Conservation (phyloP, 2,329 filamentous ascomycete species). For the Akanthomyces dipterigenus region DNA sequence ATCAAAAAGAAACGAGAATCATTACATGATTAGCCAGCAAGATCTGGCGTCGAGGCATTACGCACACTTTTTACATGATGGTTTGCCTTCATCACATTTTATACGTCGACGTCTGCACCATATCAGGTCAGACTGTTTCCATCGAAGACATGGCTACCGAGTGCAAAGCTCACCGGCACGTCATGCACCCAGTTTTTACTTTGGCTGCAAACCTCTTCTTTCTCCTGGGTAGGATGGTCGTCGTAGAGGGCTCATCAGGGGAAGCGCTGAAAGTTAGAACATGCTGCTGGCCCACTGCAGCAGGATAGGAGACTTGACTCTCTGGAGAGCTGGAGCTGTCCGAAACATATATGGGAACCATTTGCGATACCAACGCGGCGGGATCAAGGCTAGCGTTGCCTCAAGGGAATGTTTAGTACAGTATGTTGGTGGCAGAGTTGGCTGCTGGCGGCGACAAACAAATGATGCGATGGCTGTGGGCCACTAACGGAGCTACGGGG, state of each 20-base stretch:
- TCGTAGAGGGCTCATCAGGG: background rate
- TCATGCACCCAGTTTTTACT: slow-evolving; percentile 8
- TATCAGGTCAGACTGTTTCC: background rate
- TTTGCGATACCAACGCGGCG: background rate
- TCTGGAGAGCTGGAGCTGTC: background rate
- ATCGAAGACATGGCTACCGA: background rate
- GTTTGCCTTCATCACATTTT: slow-evolving; percentile 9
- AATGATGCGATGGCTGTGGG: background rate
- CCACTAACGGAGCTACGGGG: background rate
- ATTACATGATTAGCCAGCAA: background rate
- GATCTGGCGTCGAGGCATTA: background rate
- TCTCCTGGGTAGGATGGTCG: background rate
- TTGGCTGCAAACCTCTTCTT: slow-evolving; percentile 2
- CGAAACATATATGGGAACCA: background rate
- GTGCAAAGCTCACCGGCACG: background rate
- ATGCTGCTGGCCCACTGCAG: background rate
- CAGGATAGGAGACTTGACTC: background rate
- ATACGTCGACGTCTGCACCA: background rate
- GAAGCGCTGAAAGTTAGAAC: background rate
- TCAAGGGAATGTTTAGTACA: background rate
- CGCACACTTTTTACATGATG: slow-evolving; percentile 1
- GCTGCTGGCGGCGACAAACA: no score
- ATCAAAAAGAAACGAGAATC: background rate
- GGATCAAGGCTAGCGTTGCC: background rate
- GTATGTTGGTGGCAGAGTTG: background rate